Evolutionary conservation across 306 rosid genomes (phyloP).

Genomic region (Clitoria ternatea): DNA sequence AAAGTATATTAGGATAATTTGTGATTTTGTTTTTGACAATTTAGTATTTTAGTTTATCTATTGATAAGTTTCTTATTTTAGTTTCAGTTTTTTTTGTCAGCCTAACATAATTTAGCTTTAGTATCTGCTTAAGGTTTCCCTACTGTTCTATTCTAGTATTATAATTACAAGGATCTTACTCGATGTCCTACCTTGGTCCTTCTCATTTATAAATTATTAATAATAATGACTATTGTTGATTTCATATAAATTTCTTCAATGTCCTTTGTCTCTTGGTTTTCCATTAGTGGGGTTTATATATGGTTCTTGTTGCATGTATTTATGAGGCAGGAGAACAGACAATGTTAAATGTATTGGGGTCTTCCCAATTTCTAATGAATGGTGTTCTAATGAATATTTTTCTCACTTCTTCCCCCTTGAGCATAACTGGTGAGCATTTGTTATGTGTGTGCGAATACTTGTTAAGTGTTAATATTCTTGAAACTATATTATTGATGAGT

Average conservation of each 20-base stretch:
- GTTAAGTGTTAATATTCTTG: slow-evolving; percentile 11
- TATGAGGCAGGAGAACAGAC: not conserved
- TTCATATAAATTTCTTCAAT: not conserved
- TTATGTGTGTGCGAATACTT: slow-evolving; percentile 1
- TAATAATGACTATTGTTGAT: not conserved
- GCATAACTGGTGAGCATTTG: not conserved
- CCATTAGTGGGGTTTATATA: not conserved
- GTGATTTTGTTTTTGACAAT: not conserved
- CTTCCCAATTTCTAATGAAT: too few species aligned
- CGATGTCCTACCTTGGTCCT: not conserved
- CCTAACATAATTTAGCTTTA: slow-evolving; percentile 3
- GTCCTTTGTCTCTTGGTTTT: slow-evolving; percentile 5
- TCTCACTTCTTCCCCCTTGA: slow-evolving; percentile 1
- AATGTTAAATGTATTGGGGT: not conserved
- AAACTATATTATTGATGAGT: slow-evolving; percentile 6
- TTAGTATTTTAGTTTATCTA: not conserved
- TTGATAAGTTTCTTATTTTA: not conserved
- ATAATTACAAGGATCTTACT: not conserved
- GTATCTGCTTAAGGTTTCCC: not conserved
- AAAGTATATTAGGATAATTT: not conserved
- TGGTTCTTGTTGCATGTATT: too few species aligned
- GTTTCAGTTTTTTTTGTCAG: not conserved
- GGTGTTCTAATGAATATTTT: not conserved
- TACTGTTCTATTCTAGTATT: not conserved
- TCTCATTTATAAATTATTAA: not conserved